A percentile compares a stretch with the other conserved stretches of the same genome.
phyloP scores from a whole-genome alignment of 192 early-diverging fungal genomes.

The Coemansia sp. region DNA sequence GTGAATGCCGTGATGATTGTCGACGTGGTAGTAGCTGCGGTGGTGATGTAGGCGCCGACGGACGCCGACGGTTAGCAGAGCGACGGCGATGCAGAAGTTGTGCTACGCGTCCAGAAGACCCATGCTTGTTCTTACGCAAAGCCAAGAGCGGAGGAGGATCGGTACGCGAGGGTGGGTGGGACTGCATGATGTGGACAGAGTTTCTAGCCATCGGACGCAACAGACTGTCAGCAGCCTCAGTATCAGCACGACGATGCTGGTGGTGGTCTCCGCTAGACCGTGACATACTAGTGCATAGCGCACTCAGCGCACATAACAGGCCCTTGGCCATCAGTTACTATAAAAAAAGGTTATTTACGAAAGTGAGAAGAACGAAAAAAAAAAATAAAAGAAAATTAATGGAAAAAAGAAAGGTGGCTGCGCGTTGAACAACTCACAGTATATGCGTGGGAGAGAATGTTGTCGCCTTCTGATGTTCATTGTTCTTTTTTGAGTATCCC shows the following conservation, averaged over 20 bases:
- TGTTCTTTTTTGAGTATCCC: neutral
- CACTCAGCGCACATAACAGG: slow-evolving; percentile 14
- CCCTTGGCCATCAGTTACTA: slow-evolving; percentile 8
- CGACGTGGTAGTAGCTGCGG: neutral
- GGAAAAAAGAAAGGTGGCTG: neutral
- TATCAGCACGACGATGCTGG: neutral
- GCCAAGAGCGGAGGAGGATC: neutral
- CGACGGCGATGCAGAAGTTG: neutral
- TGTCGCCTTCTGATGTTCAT: neutral
- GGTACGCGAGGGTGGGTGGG: neutral
- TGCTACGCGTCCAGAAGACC: neutral
- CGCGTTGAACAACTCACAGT: neutral
- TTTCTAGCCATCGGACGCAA: slow-evolving; percentile 8
- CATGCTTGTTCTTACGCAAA: neutral
- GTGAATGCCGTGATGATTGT: neutral
- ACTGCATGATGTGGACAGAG: slow-evolving; percentile 41
- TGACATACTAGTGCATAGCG: slow-evolving; percentile 8
- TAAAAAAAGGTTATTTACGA: neutral
- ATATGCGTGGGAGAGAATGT: too few species aligned
- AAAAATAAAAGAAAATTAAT: neutral
- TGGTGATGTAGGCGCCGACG: neutral
- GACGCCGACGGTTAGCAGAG: neutral
- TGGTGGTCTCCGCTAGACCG: neutral
- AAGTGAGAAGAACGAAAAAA: neutral
- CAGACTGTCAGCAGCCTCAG: neutral